Conservation (phyloP, 2,329 filamentous ascomycete species). For the Zasmidium citrigriseum region DNA sequence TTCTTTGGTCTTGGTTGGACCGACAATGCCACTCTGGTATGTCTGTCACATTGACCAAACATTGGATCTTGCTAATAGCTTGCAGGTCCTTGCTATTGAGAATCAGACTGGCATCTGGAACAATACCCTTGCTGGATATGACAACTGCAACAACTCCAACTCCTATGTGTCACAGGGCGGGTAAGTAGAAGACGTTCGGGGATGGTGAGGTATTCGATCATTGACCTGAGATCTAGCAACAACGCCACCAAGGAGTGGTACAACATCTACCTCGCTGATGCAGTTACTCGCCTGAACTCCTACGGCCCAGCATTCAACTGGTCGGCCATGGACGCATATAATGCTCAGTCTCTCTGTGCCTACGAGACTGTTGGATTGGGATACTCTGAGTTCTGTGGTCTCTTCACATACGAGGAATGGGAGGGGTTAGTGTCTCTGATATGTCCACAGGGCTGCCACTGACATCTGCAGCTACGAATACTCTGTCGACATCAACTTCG, state of each 20-base stretch:
- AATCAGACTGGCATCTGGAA: slow-evolving; percentile 50
- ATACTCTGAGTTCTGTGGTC: slow-evolving; percentile 70
- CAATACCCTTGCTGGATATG: slow-evolving; percentile 69
- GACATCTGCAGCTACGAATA: slow-evolving; percentile 60
- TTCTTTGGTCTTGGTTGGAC: slow-evolving; percentile 78
- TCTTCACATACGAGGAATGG: slow-evolving; percentile 78
- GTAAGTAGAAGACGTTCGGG: too few relatives aligned
- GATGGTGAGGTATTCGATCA: too few relatives aligned
- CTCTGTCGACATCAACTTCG: slow-evolving; percentile 66
- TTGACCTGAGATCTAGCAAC: slow-evolving; percentile 19
- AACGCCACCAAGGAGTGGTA: slow-evolving; percentile 63
- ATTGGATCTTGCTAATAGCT: slow-evolving; percentile 27
- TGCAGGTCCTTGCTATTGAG: slow-evolving; percentile 73
- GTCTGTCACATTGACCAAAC: not conserved
- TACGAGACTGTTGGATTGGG: slow-evolving; percentile 79
- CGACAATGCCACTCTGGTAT: slow-evolving; percentile 36
- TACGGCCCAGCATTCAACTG: slow-evolving; percentile 53
- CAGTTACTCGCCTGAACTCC: slow-evolving; percentile 60
- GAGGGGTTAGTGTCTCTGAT: slow-evolving; percentile 28
- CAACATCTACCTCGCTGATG: slow-evolving; percentile 64
- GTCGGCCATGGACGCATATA: slow-evolving; percentile 63
- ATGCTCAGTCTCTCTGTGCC: slow-evolving; percentile 71
- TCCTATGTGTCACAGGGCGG: slow-evolving; percentile 50
- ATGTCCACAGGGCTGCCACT: not conserved
- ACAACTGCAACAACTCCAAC: slow-evolving; percentile 66